Conservation (phyloP, 192 early-diverging fungal species). For the Funneliformis geosporum region DNA sequence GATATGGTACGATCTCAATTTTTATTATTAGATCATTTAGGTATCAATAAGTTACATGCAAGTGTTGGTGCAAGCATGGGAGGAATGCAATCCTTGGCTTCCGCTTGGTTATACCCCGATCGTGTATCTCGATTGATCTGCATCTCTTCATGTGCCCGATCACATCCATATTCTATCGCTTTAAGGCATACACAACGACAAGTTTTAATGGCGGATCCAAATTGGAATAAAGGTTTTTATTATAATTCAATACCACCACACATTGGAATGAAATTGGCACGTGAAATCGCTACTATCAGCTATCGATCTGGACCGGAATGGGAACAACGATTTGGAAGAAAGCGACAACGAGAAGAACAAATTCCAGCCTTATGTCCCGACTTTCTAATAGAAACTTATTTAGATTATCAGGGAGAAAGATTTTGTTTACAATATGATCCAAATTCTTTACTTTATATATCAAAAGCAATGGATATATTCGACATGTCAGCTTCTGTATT, state of each 20-base stretch:
- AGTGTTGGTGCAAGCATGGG: conserved; percentile 95
- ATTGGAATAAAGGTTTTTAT: conserved; percentile 94
- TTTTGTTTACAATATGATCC: conserved; percentile 94
- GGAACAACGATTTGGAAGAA: conserved; percentile 92
- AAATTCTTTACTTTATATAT: conserved; percentile 90
- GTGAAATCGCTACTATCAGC: conserved; percentile 89
- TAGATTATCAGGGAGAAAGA: conserved; percentile 92
- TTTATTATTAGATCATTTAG: conserved; percentile 74
- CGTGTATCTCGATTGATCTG: conserved; percentile 76
- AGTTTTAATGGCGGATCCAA: conserved; percentile 92
- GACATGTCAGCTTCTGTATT: conserved; percentile 75
- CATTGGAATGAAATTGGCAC: conserved; percentile 94
- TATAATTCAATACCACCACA: conserved; percentile 87
- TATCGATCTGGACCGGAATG: conserved; percentile 98
- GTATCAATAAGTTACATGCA: conserved; percentile 80
- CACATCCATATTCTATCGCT: conserved; percentile 97
- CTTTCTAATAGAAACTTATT: conserved; percentile 93
- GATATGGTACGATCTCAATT: conserved; percentile 99
- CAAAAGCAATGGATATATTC: conserved; percentile 99
- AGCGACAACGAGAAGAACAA: conserved; percentile 70
- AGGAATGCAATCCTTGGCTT: conserved; percentile 90
- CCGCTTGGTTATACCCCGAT: conserved; percentile 81
- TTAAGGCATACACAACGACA: conserved; percentile 90
- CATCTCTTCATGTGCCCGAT: conserved; percentile 90
- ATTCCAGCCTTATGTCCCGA: conserved; percentile 86